Evolutionary conservation across 169 alveolate species (phyloP).

Genomic region (Cryptosporidium tyzzeri): DNA sequence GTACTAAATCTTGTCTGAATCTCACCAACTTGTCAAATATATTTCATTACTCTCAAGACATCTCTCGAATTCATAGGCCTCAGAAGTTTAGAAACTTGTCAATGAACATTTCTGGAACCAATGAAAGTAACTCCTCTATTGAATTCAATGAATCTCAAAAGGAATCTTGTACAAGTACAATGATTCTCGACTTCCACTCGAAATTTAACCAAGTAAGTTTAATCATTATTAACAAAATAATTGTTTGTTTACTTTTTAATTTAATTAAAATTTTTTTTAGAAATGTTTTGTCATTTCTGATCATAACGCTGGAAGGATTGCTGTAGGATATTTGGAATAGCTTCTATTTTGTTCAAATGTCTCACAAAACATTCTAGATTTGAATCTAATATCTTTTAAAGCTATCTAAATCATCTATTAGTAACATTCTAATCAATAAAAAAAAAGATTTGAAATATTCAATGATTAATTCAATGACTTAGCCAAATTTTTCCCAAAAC

Average conservation of each 20-base stretch:
- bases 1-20: background rate
- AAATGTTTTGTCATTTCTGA: slow-evolving; percentile 30
- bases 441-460: too few species aligned
- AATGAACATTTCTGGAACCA: background rate
- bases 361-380: too few species aligned
- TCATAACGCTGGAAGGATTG: slow-evolving; percentile 49
- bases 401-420: background rate
- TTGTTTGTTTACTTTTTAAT: background rate
- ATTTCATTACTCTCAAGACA: slow-evolving; percentile 14
- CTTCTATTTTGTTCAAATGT: background rate
- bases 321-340: slow-evolving; percentile 31
- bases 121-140: background rate
- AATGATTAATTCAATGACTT: too few species aligned
- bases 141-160: background rate
- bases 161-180: background rate
- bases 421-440: background rate
- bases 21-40: slow-evolving; percentile 3
- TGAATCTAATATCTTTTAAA: too few species aligned
- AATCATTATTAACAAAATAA: background rate
- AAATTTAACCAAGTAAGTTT: slow-evolving; percentile 32
- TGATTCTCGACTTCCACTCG: slow-evolving; percentile 22
- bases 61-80: slow-evolving; percentile 45
- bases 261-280: background rate
- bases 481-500: background rate
- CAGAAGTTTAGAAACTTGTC: slow-evolving; percentile 14